Base-by-base conservation (phyloP, 768 basidiomycete genomes). In the Podaxis mareebaensis region DNA sequence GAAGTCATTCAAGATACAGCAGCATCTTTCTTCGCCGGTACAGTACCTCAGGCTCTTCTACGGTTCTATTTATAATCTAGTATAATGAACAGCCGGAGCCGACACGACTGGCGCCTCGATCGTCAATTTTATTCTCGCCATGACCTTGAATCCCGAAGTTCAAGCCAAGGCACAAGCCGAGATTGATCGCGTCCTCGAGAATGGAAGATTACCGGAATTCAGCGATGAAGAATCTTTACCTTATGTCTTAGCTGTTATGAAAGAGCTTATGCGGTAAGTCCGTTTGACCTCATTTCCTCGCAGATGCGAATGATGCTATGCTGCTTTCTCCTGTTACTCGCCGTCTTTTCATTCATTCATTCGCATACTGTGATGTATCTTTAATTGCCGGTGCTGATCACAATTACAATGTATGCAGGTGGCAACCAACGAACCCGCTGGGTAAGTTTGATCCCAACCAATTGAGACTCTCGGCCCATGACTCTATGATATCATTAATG, bases 101-200 rank as follows among this genome's bases (percentile, higher is more conserved):
- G 72, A 74, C 42, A 74, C 75, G 11, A 74, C 71, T 2, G 61
- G 72, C 1, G 70, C 72, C 1, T 65, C 70, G 3, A 67, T 75
- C 12, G 68, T 67, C 22, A 65, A 64, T 11, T 78, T 82, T 62
- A 58, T 81, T 33, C 72, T 79, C 5, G 77, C 75, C 1, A 79
- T 82, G 77, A 67, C 76, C 0, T 68, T 71, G 20, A 68, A 78
- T 64, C 81, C 80, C 1, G 76, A 79, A 2, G 72, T 72, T 0
- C 76, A 77, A 66, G 66, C 60, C 46, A 73, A 72, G 48, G 78
- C 76, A 1, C 78, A 80, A 42, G 69, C 67, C n/a, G 80, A 80
- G 62, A 63, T 82, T n/a, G 79, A 80, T 46, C 49, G 65, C 0
- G 74, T 79, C 5, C 60, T 82, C 12, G 75, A 73, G n/a, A 63